Evolutionary conservation across 176 grass and related monocot genomes (phyloP).

Genomic region (Triticum urartu): DNA sequence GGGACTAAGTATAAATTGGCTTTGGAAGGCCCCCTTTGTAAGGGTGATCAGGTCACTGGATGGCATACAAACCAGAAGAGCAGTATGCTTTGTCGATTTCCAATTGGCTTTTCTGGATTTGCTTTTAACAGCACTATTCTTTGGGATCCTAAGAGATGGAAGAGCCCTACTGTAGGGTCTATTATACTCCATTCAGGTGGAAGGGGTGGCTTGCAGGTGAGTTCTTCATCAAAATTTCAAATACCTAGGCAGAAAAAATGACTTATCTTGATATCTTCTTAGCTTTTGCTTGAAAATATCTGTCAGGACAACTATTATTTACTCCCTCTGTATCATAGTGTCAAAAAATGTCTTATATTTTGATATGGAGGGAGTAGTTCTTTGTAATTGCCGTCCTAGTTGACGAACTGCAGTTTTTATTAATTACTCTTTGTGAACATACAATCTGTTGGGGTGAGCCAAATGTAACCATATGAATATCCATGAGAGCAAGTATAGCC

Average conservation of each 20-base stretch:
- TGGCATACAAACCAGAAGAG: slow-evolving; percentile 76
- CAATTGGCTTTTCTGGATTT: slow-evolving; percentile 71
- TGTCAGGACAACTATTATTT: not conserved
- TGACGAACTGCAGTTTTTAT: not conserved
- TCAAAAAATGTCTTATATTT: no score
- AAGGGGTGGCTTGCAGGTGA: slow-evolving; percentile 71
- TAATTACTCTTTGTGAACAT: not conserved
- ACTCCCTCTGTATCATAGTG: no score
- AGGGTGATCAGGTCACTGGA: slow-evolving; percentile 70
- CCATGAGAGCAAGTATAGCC: not conserved
- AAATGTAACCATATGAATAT: slow-evolving; percentile 11
- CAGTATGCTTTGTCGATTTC: slow-evolving; percentile 58
- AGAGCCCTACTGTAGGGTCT: slow-evolving; percentile 53
- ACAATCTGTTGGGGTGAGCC: not conserved
- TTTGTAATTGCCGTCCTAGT: not conserved
- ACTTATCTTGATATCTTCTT: slow-evolving; percentile 2
- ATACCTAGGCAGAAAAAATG: not conserved
- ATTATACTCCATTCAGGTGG: slow-evolving; percentile 75
- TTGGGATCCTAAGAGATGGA: slow-evolving; percentile 86
- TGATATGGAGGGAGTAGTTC: not conserved
- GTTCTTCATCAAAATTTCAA: not conserved
- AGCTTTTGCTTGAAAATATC: not conserved
- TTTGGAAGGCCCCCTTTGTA: slow-evolving; percentile 88
- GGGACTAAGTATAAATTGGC: slow-evolving; percentile 53
- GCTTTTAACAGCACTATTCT: slow-evolving; percentile 95